These are phyloP conservation scores for Solanum boliviense DNA, from an alignment of 257 asterid genomes.

Conservation along the genomic window DNA sequence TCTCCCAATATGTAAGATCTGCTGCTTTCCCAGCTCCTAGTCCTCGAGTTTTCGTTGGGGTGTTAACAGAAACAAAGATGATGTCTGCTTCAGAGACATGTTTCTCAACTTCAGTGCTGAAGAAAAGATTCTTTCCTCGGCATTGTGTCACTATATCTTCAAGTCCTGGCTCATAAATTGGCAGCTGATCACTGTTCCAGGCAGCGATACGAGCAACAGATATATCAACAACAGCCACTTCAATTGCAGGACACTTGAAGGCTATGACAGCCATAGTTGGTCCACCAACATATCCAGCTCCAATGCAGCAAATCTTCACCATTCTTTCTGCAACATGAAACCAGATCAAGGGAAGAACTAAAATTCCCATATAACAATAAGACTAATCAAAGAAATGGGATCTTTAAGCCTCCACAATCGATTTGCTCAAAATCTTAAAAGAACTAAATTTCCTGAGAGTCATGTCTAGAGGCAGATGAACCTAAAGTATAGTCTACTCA, in stretches of 20 bases:
- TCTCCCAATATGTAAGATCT: conserved; percentile 28
- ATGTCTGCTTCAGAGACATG: conserved; percentile 24
- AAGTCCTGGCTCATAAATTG: conserved; percentile 29
- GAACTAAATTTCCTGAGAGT: not conserved
- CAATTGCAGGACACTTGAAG: conserved; percentile 21
- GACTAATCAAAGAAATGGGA: not conserved
- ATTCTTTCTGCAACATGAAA: conserved; percentile 6
- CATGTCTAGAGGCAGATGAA: not conserved
- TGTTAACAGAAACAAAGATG: conserved; percentile 23
- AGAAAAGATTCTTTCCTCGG: conserved; percentile 25
- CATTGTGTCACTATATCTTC: conserved; percentile 24
- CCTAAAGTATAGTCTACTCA: not conserved
- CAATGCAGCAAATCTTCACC: conserved; percentile 34
- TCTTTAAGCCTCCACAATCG: not conserved
- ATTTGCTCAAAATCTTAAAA: not conserved
- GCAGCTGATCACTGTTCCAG: conserved; percentile 25
- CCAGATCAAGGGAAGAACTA: not conserved
- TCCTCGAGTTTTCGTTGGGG: conserved; percentile 24
- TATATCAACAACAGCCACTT: conserved; percentile 28
- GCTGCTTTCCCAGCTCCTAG: conserved; percentile 37
- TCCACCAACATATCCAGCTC: conserved; percentile 34
- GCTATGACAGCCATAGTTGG: conserved; percentile 33
- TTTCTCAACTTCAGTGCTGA: conserved; percentile 23
- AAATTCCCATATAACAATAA: not conserved
- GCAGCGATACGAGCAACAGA: conserved; percentile 16